Percentiles rank a stretch among this genome's conserved stretches.
Conservation (phyloP, 2,329 filamentous ascomycete species). For the Talaromyces sp. region DNA sequence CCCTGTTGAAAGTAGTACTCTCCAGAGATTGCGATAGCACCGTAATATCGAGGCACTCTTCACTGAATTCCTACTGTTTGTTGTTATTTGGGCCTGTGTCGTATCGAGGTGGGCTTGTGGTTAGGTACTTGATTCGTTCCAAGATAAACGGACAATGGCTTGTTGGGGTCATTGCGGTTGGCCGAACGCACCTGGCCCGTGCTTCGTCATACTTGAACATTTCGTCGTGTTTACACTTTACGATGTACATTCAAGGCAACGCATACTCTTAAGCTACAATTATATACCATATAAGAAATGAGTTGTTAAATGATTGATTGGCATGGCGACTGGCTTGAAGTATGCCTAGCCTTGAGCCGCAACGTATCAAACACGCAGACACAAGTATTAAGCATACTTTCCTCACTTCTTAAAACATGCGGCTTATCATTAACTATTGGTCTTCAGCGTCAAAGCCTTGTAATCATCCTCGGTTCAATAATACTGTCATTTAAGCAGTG, state of each 20-base stretch:
- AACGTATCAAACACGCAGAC: conserved; percentile 18
- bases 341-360: conserved; percentile 12
- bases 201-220: conserved; percentile 24
- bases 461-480: conserved; percentile 18
- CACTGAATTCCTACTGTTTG: neutral
- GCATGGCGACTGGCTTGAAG: conserved; percentile 11
- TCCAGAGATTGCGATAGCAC: neutral
- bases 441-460: conserved; percentile 14
- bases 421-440: conserved; percentile 17
- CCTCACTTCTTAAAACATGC: conserved; percentile 17
- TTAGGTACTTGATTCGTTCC: conserved; percentile 43
- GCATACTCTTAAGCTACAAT: neutral
- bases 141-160: conserved; percentile 32
- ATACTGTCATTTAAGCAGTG: conserved; percentile 24
- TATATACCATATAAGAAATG: conserved; percentile 2
- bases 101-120: conserved; percentile 18
- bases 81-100: neutral
- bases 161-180: neutral
- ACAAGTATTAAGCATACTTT: conserved; percentile 7
- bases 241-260: neutral
- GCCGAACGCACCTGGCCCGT: conserved; percentile 17
- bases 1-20: neutral
- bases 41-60: too few relatives aligned
- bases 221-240: neutral
- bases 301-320: conserved; percentile 8